These are phyloP conservation scores for Malassezia sp. DNA, from an alignment of 1,284 basidiomycete species.

Conservation along the genomic window DNA sequence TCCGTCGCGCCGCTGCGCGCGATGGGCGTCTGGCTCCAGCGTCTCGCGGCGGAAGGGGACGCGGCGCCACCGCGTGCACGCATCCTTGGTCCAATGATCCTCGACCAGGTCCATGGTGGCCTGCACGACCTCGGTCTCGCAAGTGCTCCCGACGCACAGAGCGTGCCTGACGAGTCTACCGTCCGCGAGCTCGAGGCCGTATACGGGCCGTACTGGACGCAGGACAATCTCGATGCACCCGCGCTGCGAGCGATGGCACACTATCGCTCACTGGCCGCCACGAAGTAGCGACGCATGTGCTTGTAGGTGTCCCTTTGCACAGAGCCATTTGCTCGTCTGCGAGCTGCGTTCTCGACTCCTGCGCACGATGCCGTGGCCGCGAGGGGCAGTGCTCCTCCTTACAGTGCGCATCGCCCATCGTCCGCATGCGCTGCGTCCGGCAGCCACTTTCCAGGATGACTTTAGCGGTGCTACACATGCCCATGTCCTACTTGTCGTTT, in stretches of 20 bases:
- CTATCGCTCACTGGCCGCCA: not conserved
- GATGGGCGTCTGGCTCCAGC: slow-evolving; percentile 25
- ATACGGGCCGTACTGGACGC: slow-evolving; percentile 24
- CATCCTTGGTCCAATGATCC: not conserved
- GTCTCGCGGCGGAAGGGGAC: not conserved
- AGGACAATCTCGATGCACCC: slow-evolving; percentile 13
- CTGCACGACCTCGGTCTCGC: slow-evolving; percentile 18
- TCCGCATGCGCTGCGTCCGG: too few species aligned
- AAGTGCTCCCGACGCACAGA: slow-evolving; percentile 14
- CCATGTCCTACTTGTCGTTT: too few species aligned
- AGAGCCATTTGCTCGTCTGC: too few species aligned
- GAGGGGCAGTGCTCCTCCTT: too few species aligned
- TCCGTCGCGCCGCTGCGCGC: slow-evolving; percentile 19
- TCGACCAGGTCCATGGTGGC: slow-evolving; percentile 11
- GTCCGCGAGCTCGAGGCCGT: slow-evolving; percentile 1
- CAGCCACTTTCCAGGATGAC: too few species aligned
- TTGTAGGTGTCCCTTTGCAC: not conserved
- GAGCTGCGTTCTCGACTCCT: too few species aligned
- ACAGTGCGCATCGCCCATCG: too few species aligned
- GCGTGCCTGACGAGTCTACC: not conserved
- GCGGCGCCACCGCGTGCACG: too few species aligned
- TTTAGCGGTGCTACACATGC: too few species aligned
- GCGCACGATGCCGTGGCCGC: too few species aligned
- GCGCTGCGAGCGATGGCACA: not conserved
- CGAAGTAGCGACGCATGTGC: not conserved